Evolutionary conservation across 169 alveolate species (phyloP).

Genomic region (Plasmodium fragile): DNA sequence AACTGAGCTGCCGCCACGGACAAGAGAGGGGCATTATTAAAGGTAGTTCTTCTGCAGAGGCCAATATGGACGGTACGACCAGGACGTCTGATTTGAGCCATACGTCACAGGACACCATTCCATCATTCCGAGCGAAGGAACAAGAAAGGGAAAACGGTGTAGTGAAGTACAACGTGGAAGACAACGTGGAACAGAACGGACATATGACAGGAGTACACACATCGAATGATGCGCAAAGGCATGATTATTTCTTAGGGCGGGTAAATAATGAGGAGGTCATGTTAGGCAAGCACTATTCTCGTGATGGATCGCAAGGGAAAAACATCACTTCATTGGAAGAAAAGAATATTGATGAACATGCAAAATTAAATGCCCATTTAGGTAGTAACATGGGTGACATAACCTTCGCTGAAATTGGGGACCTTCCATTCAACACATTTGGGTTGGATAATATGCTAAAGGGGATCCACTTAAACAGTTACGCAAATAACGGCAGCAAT

Average conservation of each 20-base stretch:
- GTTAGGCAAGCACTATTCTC: not conserved
- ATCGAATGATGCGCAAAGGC: not conserved
- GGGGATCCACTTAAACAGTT: constrained; percentile 11
- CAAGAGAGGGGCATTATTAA: not conserved
- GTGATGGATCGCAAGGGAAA: not conserved
- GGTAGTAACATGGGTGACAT: not conserved
- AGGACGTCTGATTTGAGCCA: not conserved
- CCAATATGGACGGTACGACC: not conserved
- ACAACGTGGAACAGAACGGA: not conserved
- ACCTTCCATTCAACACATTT: constrained; percentile 5
- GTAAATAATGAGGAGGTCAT: constrained; percentile 1
- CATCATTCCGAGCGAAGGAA: not conserved
- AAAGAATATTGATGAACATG: constrained; percentile 2
- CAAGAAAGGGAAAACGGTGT: not conserved
- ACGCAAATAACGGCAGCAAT: constrained; percentile 15
- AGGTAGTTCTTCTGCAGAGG: not conserved
- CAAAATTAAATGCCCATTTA: not conserved
- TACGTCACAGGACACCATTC: not conserved
- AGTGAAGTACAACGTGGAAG: not conserved
- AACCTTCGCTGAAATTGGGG: not conserved
- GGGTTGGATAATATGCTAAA: constrained; percentile 26
- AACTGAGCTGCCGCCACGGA: not conserved
- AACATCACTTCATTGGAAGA: not conserved
- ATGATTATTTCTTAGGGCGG: not conserved
- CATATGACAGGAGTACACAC: not conserved